phyloP scores from a whole-genome alignment of 768 basidiomycete genomes.

The Exidia glandulosa region DNA sequence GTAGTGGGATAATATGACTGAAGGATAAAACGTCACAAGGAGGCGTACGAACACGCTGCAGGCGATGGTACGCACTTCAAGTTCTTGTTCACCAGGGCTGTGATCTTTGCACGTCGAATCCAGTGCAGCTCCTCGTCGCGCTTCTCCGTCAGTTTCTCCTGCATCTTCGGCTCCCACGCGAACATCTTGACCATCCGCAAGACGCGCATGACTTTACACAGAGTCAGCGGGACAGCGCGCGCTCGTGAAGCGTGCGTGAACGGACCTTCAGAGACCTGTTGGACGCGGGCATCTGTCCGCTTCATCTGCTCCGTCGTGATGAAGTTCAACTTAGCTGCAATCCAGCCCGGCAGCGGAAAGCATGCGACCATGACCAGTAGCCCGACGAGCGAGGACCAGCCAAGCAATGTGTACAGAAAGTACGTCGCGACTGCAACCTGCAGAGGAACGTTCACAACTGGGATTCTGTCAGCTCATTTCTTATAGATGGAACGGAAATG shows the following conservation, averaged over 20 bases:
- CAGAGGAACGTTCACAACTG: slow-evolving; percentile 10
- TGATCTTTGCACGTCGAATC: slow-evolving; percentile 41
- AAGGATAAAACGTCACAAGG: neutral
- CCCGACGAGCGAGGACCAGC: slow-evolving; percentile 39
- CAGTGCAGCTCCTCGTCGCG: slow-evolving; percentile 50
- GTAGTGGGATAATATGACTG: neutral
- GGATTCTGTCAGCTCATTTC: neutral
- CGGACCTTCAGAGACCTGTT: slow-evolving; percentile 49
- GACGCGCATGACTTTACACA: slow-evolving; percentile 35
- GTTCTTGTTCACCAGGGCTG: slow-evolving; percentile 33
- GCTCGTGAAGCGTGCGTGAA: slow-evolving; percentile 7
- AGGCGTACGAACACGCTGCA: neutral
- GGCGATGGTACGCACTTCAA: slow-evolving; percentile 26
- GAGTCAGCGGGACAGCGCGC: neutral
- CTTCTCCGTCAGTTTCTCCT: slow-evolving; percentile 38
- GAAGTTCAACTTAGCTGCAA: slow-evolving; percentile 37
- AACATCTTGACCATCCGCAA: slow-evolving; percentile 65
- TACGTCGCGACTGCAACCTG: slow-evolving; percentile 23
- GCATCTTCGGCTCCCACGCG: slow-evolving; percentile 38
- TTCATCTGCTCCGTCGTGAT: slow-evolving; percentile 40
- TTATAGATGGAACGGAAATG: neutral
- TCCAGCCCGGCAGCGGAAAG: slow-evolving; percentile 46
- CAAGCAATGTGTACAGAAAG: slow-evolving; percentile 19
- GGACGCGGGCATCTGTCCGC: slow-evolving; percentile 46
- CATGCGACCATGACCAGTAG: slow-evolving; percentile 39